Percentiles rank a stretch among this genome's conserved stretches.
Conservation (phyloP, 2,329 filamentous ascomycete species). For the Claviceps paspali region DNA sequence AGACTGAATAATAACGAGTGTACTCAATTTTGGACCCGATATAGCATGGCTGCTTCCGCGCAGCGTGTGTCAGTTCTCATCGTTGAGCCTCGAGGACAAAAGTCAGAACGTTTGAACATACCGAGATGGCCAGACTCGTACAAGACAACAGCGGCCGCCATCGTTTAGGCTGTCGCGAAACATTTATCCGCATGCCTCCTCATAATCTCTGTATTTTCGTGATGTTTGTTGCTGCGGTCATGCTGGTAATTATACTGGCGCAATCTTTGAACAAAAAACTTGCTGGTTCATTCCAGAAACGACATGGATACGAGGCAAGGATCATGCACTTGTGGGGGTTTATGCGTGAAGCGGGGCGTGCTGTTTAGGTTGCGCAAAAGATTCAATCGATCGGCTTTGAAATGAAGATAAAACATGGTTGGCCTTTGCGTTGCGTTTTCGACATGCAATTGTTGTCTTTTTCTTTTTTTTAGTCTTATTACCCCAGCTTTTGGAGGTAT, state of each 20-base stretch:
- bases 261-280: background rate
- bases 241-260: background rate
- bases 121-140: conserved; percentile 4
- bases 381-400: background rate
- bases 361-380: background rate
- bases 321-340: conserved; percentile 1
- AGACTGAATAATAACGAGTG: background rate
- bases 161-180: conserved; percentile 16
- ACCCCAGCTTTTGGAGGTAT: background rate
- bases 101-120: background rate
- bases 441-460: background rate
- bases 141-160: conserved; percentile 13
- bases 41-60: background rate
- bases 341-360: conserved; percentile 5
- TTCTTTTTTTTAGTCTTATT: background rate
- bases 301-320: background rate
- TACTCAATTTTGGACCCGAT: background rate
- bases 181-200: conserved; percentile 22
- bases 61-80: background rate
- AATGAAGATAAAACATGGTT: background rate
- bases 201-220: conserved; percentile 13
- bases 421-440: background rate
- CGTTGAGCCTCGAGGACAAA: background rate
- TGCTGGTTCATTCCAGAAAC: background rate
- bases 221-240: background rate